These are phyloP conservation scores for Rhododendron henanense DNA, from an alignment of 148 eudicot species.

Conservation along the genomic window DNA sequence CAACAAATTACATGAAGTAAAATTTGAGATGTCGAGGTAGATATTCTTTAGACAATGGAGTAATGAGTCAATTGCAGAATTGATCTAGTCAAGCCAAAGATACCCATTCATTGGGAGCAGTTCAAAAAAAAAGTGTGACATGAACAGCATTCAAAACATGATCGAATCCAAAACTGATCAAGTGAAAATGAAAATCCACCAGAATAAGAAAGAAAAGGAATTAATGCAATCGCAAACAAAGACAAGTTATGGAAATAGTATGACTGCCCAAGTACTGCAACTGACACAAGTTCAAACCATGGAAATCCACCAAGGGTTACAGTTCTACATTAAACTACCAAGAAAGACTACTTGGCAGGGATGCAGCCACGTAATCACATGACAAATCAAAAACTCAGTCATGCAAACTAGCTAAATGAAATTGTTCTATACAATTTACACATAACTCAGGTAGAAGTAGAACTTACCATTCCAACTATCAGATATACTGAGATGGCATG, in stretches of 20 bases:
- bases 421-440: neutral
- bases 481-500: neutral
- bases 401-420: neutral
- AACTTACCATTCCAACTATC: neutral
- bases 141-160: neutral
- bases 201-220: neutral
- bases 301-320: neutral
- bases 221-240: neutral
- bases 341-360: neutral
- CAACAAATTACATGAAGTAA: neutral
- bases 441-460: neutral
- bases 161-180: neutral
- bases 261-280: neutral
- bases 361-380: neutral
- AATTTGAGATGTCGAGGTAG: neutral
- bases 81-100: neutral
- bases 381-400: neutral
- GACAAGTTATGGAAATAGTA: neutral
- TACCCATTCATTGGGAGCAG: neutral
- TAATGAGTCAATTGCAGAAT: neutral
- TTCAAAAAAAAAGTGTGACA: neutral
- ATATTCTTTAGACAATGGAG: constrained; percentile 6
- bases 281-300: neutral
- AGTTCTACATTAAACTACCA: neutral
- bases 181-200: neutral